Base-by-base conservation (phyloP, 202 grass and related monocot genomes). In the Panicum virgatum region DNA sequence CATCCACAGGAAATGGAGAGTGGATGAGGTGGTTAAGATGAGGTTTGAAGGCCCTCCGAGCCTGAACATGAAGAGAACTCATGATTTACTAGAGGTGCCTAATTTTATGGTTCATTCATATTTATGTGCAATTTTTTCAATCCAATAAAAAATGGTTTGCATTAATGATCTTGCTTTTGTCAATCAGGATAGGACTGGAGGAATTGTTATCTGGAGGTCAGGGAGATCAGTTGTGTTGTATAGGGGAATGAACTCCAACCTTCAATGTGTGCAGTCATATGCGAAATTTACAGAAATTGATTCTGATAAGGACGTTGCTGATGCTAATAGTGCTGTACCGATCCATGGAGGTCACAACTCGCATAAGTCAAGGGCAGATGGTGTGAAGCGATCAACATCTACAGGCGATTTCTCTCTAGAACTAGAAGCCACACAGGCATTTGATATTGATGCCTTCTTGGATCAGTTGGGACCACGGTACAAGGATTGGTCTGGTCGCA, bases 171-270 rank as follows among this genome's bases (percentile, higher is more conserved):
- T 68, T 82, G 11, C n/a, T 78, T 69, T 70, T 87, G 19, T 81
- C 64, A 77, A 66, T 80, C 86, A 95, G 92, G 86, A 73, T 26
- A 98, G 94, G 79, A 93, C 90, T 38, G 96, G 96, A 84, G 96
- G 96, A 46, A 72, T 91, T 87, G 96, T 95, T 59, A 98, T 98
- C 84, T 95, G 92, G 92, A 93, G 96, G 62, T 98, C 96, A 43
- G 96, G 96, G 54, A 93, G 88, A 80, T 95, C 96, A 9, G 52
- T 95, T 80, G 89, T 93, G 36, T 86, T 98, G 60, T 98, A 88
- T 66, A 89, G 96, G 62, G 96, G 96, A 85, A 93, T 95, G 88
- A 90, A 87, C 60, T 98, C 95, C 80, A 82, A 88, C 60, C 87
- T 98, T 72, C 59, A 27, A 78, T 95, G 96, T 62, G 90, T 90